These are phyloP conservation scores for Claviceps humidiphila DNA, from an alignment of 2,329 filamentous ascomycete genomes.

Conservation along the genomic window DNA sequence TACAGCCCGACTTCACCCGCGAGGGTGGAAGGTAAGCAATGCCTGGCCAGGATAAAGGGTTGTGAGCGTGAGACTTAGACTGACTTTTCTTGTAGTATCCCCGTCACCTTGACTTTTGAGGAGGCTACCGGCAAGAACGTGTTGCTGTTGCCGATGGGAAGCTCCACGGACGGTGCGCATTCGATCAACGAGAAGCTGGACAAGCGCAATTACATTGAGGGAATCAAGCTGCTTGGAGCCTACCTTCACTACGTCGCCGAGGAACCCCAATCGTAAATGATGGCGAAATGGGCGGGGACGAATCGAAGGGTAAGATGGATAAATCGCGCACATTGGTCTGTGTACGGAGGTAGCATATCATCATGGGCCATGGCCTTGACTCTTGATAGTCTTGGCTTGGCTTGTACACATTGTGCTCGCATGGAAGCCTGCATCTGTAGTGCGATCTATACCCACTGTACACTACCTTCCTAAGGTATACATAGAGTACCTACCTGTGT, in stretches of 20 bases:
- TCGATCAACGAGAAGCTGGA: slow-evolving; percentile 98
- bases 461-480: no score
- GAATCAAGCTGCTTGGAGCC: slow-evolving; percentile 85
- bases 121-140: slow-evolving; percentile 98
- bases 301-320: no score
- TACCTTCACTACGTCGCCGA: slow-evolving; percentile 94
- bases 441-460: no score
- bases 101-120: slow-evolving; percentile 93
- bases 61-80: background rate
- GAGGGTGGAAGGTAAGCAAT: slow-evolving; percentile 78
- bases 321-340: no score
- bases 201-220: slow-evolving; percentile 94
- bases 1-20: slow-evolving; percentile 86
- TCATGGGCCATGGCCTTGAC: no score
- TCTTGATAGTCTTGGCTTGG: no score
- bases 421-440: no score
- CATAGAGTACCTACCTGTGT: no score
- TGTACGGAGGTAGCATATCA: no score
- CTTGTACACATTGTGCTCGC: no score
- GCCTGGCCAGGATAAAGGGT: no score
- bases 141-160: slow-evolving; percentile 88
- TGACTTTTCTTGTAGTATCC: slow-evolving; percentile 49
- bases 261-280: slow-evolving; percentile 46
- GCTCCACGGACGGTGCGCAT: slow-evolving; percentile 90
- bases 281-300: slow-evolving; percentile 2